These are phyloP conservation scores for Solanum corneliomulleri DNA, from an alignment of 257 asterid species.

Conservation along the genomic window DNA sequence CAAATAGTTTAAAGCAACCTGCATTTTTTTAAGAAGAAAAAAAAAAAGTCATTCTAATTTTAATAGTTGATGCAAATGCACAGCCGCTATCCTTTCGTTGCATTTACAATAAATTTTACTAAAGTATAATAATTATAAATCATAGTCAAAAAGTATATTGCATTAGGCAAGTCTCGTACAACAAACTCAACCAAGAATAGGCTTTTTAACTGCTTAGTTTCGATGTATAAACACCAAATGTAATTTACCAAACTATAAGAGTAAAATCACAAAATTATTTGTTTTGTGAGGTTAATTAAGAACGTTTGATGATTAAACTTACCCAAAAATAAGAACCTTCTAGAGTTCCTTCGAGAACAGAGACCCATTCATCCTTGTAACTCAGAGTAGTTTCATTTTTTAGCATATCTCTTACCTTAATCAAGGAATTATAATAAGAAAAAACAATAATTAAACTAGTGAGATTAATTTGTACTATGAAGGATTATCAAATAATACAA, in stretches of 20 bases:
- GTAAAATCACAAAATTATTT: too few species aligned
- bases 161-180: neutral
- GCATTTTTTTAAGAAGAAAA: neutral
- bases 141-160: neutral
- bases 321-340: slow-evolving; percentile 46
- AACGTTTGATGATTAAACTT: neutral
- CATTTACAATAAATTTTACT: neutral
- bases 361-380: slow-evolving; percentile 48
- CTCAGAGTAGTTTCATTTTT: slow-evolving; percentile 44
- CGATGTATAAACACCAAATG: neutral
- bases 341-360: slow-evolving; percentile 53
- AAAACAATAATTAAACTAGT: neutral
- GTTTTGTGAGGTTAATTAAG: neutral
- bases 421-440: neutral
- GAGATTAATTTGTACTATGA: neutral
- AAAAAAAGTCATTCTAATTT: neutral
- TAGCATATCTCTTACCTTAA: slow-evolving; percentile 51
- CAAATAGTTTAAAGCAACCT: neutral
- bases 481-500: neutral
- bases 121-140: neutral
- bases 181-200: neutral
- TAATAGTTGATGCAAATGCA: too few species aligned
- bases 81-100: neutral
- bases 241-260: neutral
- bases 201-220: neutral